Conservation (phyloP, 2,329 filamentous ascomycete genomes). For the Penicillium occitanis region DNA sequence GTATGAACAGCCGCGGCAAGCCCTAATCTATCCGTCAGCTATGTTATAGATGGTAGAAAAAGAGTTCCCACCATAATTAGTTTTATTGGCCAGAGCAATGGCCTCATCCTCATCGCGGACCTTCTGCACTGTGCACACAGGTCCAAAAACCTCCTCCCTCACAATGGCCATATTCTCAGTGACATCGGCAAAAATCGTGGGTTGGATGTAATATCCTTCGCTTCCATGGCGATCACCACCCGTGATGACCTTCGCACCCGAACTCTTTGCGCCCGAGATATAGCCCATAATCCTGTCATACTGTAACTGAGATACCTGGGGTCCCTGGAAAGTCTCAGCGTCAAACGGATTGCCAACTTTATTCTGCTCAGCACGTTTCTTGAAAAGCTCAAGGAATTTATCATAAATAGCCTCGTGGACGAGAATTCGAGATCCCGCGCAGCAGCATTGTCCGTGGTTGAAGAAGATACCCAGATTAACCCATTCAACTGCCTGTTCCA, state of each 20-base stretch:
- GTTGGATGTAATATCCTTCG: constrained; percentile 87
- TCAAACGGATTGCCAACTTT: constrained; percentile 81
- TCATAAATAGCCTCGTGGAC: constrained; percentile 86
- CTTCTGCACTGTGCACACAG: constrained; percentile 71
- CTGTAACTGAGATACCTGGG: constrained; percentile 80
- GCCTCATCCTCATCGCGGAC: constrained; percentile 75
- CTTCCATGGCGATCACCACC: constrained; percentile 71
- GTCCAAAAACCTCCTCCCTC: constrained; percentile 80
- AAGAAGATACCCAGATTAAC: constrained; percentile 57
- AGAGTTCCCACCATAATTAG: constrained; percentile 59
- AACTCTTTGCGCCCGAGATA: constrained; percentile 67
- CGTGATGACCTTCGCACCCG: constrained; percentile 64
- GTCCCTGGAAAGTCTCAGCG: constrained; percentile 79
- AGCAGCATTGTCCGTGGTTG: constrained; percentile 65
- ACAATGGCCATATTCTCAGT: constrained; percentile 69
- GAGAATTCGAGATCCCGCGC: constrained; percentile 67
- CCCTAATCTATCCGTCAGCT: background rate
- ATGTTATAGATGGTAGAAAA: background rate
- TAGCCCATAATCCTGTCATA: constrained; percentile 84
- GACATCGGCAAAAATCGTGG: constrained; percentile 82
- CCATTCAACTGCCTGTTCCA: constrained; percentile 70
- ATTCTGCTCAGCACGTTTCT: constrained; percentile 71
- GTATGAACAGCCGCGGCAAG: constrained; percentile 78
- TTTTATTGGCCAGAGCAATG: constrained; percentile 69
- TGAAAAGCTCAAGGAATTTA: constrained; percentile 79